Percentiles rank a stretch among this genome's conserved stretches.
Conservation (phyloP, 2,329 filamentous ascomycete genomes). For the Coniochaeta hoffmannii region DNA sequence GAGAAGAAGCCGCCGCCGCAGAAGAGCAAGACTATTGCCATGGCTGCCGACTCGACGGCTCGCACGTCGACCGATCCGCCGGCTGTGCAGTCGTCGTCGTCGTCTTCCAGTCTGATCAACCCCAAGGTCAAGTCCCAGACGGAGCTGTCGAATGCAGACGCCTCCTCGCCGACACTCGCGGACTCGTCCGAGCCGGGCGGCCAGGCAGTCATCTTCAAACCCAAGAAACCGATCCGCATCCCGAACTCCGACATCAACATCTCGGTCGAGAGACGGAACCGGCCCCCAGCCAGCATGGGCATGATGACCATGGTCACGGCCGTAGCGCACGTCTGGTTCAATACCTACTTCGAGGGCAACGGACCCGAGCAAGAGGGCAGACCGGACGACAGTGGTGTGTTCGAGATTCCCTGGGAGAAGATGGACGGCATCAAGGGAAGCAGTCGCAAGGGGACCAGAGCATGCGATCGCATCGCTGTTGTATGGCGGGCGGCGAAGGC, state of each 20-base stretch:
- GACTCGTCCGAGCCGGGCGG: slow-evolving; percentile 49
- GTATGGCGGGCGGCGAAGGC: slow-evolving; percentile 58
- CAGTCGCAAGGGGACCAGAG: slow-evolving; percentile 69
- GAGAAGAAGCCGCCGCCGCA: slow-evolving; percentile 8
- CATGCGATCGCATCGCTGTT: slow-evolving; percentile 75
- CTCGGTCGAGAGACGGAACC: slow-evolving; percentile 79
- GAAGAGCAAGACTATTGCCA: slow-evolving; percentile 22
- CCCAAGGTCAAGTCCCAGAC: slow-evolving; percentile 8
- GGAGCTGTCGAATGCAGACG: slow-evolving; percentile 1
- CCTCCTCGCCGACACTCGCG: slow-evolving; percentile 11
- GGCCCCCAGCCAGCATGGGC: slow-evolving; percentile 66
- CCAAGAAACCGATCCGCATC: slow-evolving; percentile 59
- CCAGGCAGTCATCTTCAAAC: slow-evolving; percentile 72
- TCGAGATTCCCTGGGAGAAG: slow-evolving; percentile 51
- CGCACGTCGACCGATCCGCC: neutral
- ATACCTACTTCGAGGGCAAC: slow-evolving; percentile 81
- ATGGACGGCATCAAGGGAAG: slow-evolving; percentile 96
- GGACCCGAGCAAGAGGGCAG: slow-evolving; percentile 59
- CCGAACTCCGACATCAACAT: slow-evolving; percentile 85
- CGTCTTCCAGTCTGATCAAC: slow-evolving; percentile 4
- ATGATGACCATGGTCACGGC: slow-evolving; percentile 87
- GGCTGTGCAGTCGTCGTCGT: slow-evolving; percentile 7
- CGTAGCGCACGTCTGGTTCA: slow-evolving; percentile 96
- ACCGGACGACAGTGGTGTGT: slow-evolving; percentile 59
- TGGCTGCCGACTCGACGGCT: slow-evolving; percentile 9